Evolutionary conservation across 768 basidiomycete species (phyloP), one percentile per base, ranked within the genome.

Genomic region (Auriscalpium microsporum): DNA sequence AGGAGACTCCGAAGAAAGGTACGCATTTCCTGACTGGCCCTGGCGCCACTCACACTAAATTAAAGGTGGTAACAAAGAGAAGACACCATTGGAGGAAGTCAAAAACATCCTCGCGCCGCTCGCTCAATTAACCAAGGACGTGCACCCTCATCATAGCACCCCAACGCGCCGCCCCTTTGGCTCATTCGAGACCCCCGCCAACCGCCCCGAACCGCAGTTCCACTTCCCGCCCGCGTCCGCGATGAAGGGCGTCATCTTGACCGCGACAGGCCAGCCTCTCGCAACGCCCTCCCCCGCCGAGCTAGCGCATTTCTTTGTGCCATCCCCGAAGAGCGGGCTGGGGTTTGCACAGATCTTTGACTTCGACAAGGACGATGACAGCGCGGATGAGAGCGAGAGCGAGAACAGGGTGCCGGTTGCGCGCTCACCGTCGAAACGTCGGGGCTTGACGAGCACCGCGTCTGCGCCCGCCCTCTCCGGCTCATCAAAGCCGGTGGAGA

Each of bases 321-420:
- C 78, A 44, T 84, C 84, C 8, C 89, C 89, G 0, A 82, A 76
- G 57, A 81, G 87, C 40, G 83, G 82, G 35, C 74, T 91, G 28
- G 82, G 87, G 62, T 91, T 91, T 63, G 78, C 83, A 9, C 84
- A 82, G 68, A 89, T 89, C 48, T 90, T 90, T 58, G 86, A 89
- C 62, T 82, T 84, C 52, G 60, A 61, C 44, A 74, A 73, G 40
- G 70, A 68, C 21, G 67, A 68, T 50, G 68, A 68, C 42, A 63
- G 64, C 44, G 56, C 55, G 55, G 62, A 63, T 37, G 61, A 66
- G 4, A 67, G 62, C 36, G 61, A 66, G 4, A 67, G 62, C 37
- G 69, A 65, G 8, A 61, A 62, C 17, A 65, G 58, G 17, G 69
- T 64, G 54, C 45, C 37, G 38, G 28, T 73, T 4, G 74, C 71